A percentile compares a stretch with the other conserved stretches of the same genome.
Conservation (phyloP, 2,329 filamentous ascomycete genomes). For the Shiraia bambusicola region DNA sequence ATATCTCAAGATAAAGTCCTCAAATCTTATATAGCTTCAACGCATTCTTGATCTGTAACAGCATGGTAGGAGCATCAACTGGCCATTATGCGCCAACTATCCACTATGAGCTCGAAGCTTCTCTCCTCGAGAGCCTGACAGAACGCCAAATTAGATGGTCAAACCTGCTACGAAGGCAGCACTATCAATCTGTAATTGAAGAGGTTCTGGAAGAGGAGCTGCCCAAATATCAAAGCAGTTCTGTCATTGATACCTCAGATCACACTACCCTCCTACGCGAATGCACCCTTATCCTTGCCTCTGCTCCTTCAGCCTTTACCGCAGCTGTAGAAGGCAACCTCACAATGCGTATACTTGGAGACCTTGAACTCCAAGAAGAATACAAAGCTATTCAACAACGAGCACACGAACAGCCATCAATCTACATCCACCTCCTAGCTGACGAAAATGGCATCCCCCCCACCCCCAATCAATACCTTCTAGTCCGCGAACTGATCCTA, state of each 20-base stretch:
- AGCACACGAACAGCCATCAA: conserved; percentile 28
- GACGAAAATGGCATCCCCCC: conserved; percentile 23
- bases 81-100: not conserved
- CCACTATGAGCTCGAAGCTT: no score
- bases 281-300: conserved; percentile 31
- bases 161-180: conserved; percentile 13
- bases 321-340: conserved; percentile 31
- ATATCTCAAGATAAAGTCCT: no score
- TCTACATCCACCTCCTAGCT: conserved; percentile 31
- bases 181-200: conserved; percentile 26
- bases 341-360: conserved; percentile 11
- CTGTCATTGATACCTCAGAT: conserved; percentile 12
- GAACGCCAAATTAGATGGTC: conserved; percentile 19
- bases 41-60: not conserved
- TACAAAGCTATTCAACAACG: conserved; percentile 20
- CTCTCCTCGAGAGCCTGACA: conserved; percentile 10
- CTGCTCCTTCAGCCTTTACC: conserved; percentile 22
- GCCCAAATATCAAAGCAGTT: conserved; percentile 24
- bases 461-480: conserved; percentile 26
- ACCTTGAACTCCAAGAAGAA: conserved; percentile 18
- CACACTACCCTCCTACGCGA: conserved; percentile 18
- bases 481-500: conserved; percentile 17
- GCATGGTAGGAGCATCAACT: conserved; percentile 8
- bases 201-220: conserved; percentile 28
- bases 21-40: no score